Evolutionary conservation across 768 basidiomycete genomes (phyloP), one percentile per base, ranked within the genome.

Genomic region (Mrakia gelida): DNA sequence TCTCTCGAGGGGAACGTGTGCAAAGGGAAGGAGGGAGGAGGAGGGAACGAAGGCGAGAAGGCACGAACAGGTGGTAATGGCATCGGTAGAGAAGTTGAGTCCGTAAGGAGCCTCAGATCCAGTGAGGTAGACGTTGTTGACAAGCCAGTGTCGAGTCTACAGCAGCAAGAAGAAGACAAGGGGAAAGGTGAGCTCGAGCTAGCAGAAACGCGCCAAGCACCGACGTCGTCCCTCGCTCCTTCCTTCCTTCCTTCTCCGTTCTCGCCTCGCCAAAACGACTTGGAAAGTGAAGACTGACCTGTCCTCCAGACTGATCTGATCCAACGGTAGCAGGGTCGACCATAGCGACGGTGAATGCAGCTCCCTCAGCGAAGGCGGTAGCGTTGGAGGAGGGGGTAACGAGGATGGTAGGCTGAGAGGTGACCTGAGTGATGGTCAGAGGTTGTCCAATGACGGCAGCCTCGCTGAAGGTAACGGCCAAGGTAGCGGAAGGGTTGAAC

Each of bases 121-220:
- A 61, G 81, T 76, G 71, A 84, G 74, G 49, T 77, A 75, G 65
- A 88, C 91, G 32, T 87, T 86, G 83, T 93, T 92, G 79, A 90
- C 88, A 70, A 94, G 88, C 92, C 92, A 94, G 85, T 93, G 93
- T 75, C 91, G 88, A 71, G 89, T 92, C 80, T 83, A 81, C 26
- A 21, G 43, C 3, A 54, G 61, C 16, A 10, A 16, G 28, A 18
- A n/a, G 43, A 41, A n/a, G n/a, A n/a, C n/a, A 75, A 28, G 34
- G 65, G n/a, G 1, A 34, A 67, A 15, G 52, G 28, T 30, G 49
- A 45, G 45, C 45, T 16, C 1, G 28, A 61, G 41, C 16, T 18
- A 34, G 3, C 18, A 67, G 45, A 9, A 32, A 54, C 32, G 56
- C 18, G 68, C 30, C 45, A 56, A 68, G 67, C n/a, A 62, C 28